Conservation (phyloP, 768 basidiomycete species). For the Rhodotorula diobovata region DNA sequence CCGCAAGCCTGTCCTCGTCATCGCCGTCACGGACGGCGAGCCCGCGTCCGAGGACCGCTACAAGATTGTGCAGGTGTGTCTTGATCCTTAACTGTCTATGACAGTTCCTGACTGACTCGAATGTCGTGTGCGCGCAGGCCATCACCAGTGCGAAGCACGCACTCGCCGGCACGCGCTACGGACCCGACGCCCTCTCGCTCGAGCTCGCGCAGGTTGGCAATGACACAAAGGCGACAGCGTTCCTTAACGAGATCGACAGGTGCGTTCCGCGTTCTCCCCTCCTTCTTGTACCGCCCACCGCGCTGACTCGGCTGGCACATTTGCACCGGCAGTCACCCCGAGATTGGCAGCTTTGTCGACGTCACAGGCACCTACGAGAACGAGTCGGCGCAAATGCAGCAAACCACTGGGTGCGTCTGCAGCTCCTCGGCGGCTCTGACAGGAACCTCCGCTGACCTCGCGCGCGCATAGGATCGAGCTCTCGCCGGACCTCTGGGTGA, state of each 20-base stretch:
- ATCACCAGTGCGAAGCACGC: conserved; percentile 20
- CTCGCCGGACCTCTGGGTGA: conserved; percentile 47
- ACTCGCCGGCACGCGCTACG: conserved; percentile 27
- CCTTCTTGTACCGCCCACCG: no score
- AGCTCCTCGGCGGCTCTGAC: neutral
- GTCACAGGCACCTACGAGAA: conserved; percentile 10
- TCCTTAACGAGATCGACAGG: conserved; percentile 47
- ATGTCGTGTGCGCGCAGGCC: neutral
- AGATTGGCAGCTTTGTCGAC: conserved; percentile 48
- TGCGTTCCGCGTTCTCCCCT: neutral
- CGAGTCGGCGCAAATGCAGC: conserved; percentile 12
- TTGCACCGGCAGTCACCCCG: conserved; percentile 38
- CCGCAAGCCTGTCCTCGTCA: conserved; percentile 50
- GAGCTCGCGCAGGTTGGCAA: conserved; percentile 4
- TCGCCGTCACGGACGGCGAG: conserved; percentile 44
- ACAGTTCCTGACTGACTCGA: neutral
- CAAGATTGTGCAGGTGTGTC: neutral
- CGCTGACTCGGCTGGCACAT: no score
- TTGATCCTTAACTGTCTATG: no score
- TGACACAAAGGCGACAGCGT: conserved; percentile 45
- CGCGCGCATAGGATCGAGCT: conserved; percentile 33
- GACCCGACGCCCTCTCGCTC: conserved; percentile 47
- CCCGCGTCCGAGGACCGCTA: conserved; percentile 28
- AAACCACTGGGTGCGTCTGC: neutral
- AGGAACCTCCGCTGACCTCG: neutral